Evolutionary conservation across 495 filamentous ascomycete species (phyloP).

Genomic region (Lepidopterella palustris): DNA sequence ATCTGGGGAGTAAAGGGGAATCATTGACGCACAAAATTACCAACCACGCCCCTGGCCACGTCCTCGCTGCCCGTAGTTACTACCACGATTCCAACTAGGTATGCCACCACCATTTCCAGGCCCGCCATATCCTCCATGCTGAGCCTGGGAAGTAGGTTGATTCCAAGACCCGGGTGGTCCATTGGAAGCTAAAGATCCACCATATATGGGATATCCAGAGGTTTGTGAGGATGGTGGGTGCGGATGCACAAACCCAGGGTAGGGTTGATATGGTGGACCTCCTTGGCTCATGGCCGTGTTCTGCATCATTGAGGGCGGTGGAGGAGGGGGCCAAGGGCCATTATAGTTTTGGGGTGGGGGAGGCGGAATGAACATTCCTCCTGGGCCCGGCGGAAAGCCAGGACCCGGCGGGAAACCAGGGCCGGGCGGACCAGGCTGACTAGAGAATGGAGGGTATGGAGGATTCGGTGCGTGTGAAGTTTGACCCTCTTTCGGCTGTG

Average conservation of each 20-base stretch:
- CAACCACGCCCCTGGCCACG: conserved; percentile 1
- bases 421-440: not conserved
- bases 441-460: not conserved
- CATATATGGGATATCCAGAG: not conserved
- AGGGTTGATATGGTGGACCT: not conserved
- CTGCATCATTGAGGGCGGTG: not conserved
- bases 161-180: not conserved
- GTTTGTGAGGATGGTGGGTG: not conserved
- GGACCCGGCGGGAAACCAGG: not conserved
- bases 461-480: not conserved
- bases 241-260: not conserved
- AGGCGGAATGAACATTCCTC: not conserved
- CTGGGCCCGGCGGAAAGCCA: not conserved
- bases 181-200: not conserved
- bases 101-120: not conserved
- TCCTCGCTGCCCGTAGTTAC: not conserved
- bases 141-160: not conserved
- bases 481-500: not conserved
- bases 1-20: too few relatives aligned
- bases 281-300: not conserved
- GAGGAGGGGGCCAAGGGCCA: not conserved
- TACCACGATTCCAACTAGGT: not conserved
- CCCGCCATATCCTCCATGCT: not conserved
- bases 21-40: not conserved
- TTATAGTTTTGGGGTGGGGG: not conserved